These are phyloP conservation scores for Pseudophaeomoniella oleicola DNA, from an alignment of 2,329 filamentous ascomycete species.

Conservation along the genomic window DNA sequence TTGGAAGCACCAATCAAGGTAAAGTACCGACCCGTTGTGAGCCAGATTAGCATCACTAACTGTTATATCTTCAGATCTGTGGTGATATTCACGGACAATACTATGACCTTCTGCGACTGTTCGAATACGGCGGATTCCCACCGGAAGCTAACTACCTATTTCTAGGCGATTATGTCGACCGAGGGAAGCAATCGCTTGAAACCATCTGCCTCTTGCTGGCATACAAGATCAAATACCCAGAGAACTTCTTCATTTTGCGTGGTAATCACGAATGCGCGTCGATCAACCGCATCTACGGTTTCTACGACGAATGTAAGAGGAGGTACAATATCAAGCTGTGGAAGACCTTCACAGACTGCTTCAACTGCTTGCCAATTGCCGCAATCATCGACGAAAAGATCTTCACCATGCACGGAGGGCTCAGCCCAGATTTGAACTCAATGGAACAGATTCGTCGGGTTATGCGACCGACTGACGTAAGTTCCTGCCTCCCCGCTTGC, in stretches of 20 bases:
- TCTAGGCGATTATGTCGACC: constrained; percentile 95
- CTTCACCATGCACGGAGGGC: constrained; percentile 97
- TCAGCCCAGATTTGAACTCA: constrained; percentile 94
- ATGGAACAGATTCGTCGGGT: constrained; percentile 99
- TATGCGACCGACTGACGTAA: constrained; percentile 96
- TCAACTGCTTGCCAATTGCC: constrained; percentile 96
- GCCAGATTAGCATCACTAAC: too few species aligned
- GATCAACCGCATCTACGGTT: constrained; percentile 98
- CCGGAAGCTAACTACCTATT: constrained; percentile 99
- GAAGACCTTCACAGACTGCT: constrained; percentile 99
- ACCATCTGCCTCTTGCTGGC: constrained; percentile 92
- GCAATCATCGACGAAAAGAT: constrained; percentile 99
- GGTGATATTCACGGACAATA: constrained; percentile 99
- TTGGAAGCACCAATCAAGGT: constrained; percentile 99
- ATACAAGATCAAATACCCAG: constrained; percentile 99
- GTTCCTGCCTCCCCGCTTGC: constrained; percentile 24
- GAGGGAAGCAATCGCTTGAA: constrained; percentile 97
- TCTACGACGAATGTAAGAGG: constrained; percentile 99
- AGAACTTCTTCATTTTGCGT: constrained; percentile 98
- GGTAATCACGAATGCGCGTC: constrained; percentile 98
- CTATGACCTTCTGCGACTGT: constrained; percentile 90
- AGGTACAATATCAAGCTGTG: constrained; percentile 98
- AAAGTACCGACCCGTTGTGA: constrained; percentile 21
- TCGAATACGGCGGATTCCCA: constrained; percentile 96
- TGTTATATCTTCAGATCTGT: constrained; percentile 58